Percentiles rank a stretch among this genome's conserved stretches.
Evolutionary conservation across 2,329 filamentous ascomycete genomes (phyloP).

Genomic region (Penicillium hesseltinei): DNA sequence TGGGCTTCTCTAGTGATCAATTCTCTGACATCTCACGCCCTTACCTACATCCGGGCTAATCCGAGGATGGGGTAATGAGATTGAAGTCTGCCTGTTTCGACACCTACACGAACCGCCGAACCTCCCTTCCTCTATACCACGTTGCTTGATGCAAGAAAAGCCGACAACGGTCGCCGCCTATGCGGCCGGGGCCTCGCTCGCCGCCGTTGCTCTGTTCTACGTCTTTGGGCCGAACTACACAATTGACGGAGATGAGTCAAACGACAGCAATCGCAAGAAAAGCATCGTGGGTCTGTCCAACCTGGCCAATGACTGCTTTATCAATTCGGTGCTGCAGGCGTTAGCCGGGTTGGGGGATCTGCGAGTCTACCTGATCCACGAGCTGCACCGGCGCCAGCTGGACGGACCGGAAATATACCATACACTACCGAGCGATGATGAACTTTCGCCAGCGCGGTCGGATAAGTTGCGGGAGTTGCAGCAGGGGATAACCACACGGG

Average conservation of each 20-base stretch:
- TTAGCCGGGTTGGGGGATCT: constrained; percentile 87
- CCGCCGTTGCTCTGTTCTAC: constrained; percentile 91
- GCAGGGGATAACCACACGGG: constrained; percentile 76
- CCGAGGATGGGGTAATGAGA: constrained; percentile 22
- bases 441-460: constrained; percentile 38
- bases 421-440: constrained; percentile 52
- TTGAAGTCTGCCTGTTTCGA: constrained; percentile 14
- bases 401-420: constrained; percentile 76
- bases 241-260: constrained; percentile 73
- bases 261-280: constrained; percentile 66
- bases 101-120: constrained; percentile 10
- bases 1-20: not conserved
- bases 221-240: constrained; percentile 98
- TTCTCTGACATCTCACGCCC: not conserved
- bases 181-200: constrained; percentile 90
- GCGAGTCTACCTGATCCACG: constrained; percentile 85
- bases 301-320: constrained; percentile 92
- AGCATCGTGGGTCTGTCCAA: constrained; percentile 87
- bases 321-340: constrained; percentile 93
- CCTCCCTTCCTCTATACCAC: constrained; percentile 1
- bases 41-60: constrained; percentile 1
- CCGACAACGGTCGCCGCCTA: constrained; percentile 83
- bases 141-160: constrained; percentile 71
- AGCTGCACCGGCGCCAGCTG: constrained; percentile 78
- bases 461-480: constrained; percentile 64